Base-by-base conservation (phyloP, 2,329 filamentous ascomycete genomes). In the Blastomyces parvus region DNA sequence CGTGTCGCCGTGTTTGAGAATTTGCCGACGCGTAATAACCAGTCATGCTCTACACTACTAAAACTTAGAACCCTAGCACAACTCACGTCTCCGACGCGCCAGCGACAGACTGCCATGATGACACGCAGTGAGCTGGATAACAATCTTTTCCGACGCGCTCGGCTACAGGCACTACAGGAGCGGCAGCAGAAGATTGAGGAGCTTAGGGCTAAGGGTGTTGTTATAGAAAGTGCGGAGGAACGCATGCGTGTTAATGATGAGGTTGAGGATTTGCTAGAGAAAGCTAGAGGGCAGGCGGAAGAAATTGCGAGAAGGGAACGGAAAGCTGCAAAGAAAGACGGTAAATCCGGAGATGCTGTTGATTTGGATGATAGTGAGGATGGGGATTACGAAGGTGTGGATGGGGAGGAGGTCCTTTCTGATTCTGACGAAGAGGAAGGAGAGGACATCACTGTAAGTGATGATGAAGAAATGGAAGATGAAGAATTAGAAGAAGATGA, bases 191-290 rank as follows among this genome's bases (percentile, higher is more conserved):
- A 88, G 62, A 82, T 97, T 25, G 86, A 90, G 63, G 83, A 87
- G 68, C 82, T 99, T 50, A 86, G 84, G 70, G 87, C 88, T 13
- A 91, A 89, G 74, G 94, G 94, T 8, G 83, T 97, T 33, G 79
- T 88, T 30, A 81, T 97, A 22, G 88, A 92, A 73, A 96, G 90
- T 0, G 85, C 87, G 1, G 93, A 97, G 74, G 92, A 99, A 74
- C 86, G 90, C 25, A 89, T 92, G 71, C 84, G 85, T 42, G 88
- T 96, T 72, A 85, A 91, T 74, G 86, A 89, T 63, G 86, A 92
- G 64, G 86, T 96, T 14, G 94, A 97, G 69, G 88, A 97, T 70
- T 83, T 97, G 65, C 84, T 97, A 33, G 88, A 93, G 58, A 91
- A 88, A 70, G 93, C 92, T 25, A 83, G 91, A 63, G 82, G 86